These are phyloP conservation scores for Exophiala lecanii-corni DNA, from an alignment of 2,329 filamentous ascomycete genomes.

Conservation along the genomic window DNA sequence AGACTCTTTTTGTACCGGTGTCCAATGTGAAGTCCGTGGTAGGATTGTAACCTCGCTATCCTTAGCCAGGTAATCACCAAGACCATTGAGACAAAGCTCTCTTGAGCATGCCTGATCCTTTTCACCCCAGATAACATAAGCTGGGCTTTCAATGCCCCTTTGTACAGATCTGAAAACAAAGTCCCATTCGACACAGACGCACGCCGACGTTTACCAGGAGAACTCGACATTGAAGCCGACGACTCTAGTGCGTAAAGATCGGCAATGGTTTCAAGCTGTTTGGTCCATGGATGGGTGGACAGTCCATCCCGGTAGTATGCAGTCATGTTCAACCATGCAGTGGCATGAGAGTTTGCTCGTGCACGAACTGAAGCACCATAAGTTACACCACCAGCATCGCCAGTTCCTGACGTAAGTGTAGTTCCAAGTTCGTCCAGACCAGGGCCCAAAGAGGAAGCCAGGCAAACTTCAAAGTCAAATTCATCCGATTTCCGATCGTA, in stretches of 20 bases:
- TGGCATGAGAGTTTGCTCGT: slow-evolving; percentile 36
- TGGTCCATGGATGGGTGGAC: slow-evolving; percentile 44
- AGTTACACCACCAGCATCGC: slow-evolving; percentile 21
- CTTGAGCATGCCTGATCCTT: slow-evolving; percentile 49
- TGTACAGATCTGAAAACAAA: slow-evolving; percentile 42
- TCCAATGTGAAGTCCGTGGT: slow-evolving; percentile 51
- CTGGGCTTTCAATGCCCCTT: slow-evolving; percentile 48
- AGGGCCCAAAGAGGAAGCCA: slow-evolving; percentile 51
- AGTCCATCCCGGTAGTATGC: slow-evolving; percentile 52
- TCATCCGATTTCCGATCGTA: slow-evolving; percentile 34
- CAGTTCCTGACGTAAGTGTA: slow-evolving; percentile 21
- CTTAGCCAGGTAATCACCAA: slow-evolving; percentile 47
- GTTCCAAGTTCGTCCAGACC: slow-evolving; percentile 41
- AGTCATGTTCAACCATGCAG: slow-evolving; percentile 47
- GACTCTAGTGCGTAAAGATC: slow-evolving; percentile 43
- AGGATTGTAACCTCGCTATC: slow-evolving; percentile 49
- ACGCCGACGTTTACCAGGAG: slow-evolving; percentile 18
- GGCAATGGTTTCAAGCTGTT: slow-evolving; percentile 47
- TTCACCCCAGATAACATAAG: slow-evolving; percentile 52
- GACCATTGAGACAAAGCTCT: slow-evolving; percentile 48
- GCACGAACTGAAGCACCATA: slow-evolving; percentile 41
- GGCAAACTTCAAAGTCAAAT: slow-evolving; percentile 41
- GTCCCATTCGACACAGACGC: slow-evolving; percentile 21
- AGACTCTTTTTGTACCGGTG: slow-evolving; percentile 45
- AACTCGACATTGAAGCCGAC: slow-evolving; percentile 19